These are phyloP conservation scores for Geotrichum aggregatum DNA, from an alignment of 1,139 yeast species.

Conservation along the genomic window DNA sequence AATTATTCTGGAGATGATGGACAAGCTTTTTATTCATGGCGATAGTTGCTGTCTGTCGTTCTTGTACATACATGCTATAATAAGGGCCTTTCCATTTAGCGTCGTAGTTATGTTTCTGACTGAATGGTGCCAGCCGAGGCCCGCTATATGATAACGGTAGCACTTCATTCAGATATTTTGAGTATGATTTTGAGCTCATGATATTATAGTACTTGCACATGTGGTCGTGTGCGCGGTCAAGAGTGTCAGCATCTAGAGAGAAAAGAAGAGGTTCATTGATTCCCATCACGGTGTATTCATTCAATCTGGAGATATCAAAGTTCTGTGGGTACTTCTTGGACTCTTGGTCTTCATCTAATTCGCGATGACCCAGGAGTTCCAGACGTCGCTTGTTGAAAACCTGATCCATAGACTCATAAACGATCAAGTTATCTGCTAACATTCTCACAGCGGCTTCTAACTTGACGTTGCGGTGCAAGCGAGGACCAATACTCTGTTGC, in stretches of 20 bases:
- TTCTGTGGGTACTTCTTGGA: too few relatives aligned
- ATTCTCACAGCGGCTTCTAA: slow-evolving; percentile 33
- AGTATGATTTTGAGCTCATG: slow-evolving; percentile 5
- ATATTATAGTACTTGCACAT: slow-evolving; percentile 4
- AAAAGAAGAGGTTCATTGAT: slow-evolving; percentile 11
- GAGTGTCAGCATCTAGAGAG: slow-evolving; percentile 11
- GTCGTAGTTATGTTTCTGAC: not conserved
- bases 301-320: not conserved
- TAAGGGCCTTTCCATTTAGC: slow-evolving; percentile 3
- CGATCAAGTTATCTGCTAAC: slow-evolving; percentile 31
- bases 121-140: not conserved
- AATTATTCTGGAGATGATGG: not conserved
- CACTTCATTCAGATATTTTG: slow-evolving; percentile 3
- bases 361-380: too few relatives aligned
- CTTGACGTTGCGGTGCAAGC: slow-evolving; percentile 24
- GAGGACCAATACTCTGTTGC: slow-evolving; percentile 28
- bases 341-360: too few relatives aligned
- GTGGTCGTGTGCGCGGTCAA: slow-evolving; percentile 14
- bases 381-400: slow-evolving; percentile 16
- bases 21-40: slow-evolving; percentile 3
- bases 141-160: not conserved
- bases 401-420: slow-evolving; percentile 30
- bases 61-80: slow-evolving; percentile 1
- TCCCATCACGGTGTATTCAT: slow-evolving; percentile 2
- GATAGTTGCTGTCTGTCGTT: not conserved